phyloP scores from a whole-genome alignment of 768 basidiomycete species.

The Chalciporus pseudorubinellus region DNA sequence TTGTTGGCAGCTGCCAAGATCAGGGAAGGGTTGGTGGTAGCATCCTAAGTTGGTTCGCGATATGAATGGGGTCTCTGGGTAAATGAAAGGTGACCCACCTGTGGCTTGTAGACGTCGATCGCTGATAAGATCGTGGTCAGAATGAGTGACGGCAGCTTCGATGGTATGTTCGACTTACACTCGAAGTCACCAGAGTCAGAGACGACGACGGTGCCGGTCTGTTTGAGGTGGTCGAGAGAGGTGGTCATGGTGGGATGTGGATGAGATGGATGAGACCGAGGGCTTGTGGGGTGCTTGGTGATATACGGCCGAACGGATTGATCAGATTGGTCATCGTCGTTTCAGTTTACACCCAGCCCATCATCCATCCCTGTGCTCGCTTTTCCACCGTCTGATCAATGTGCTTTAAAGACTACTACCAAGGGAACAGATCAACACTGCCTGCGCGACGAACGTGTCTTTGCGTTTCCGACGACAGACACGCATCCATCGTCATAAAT shows the following conservation, averaged over 20 bases:
- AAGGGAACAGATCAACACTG: constrained; percentile 8
- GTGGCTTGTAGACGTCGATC: constrained; percentile 96
- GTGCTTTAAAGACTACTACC: background rate
- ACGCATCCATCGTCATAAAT: constrained; percentile 6
- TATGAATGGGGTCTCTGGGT: constrained; percentile 3
- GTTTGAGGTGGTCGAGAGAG: constrained; percentile 81
- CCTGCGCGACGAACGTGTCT: constrained; percentile 12
- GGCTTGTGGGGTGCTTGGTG: constrained; percentile 7
- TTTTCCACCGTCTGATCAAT: constrained; percentile 15
- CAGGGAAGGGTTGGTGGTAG: constrained; percentile 96
- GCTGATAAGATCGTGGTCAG: constrained; percentile 46
- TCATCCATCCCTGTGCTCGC: background rate
- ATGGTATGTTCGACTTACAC: constrained; percentile 39
- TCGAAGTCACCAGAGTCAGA: constrained; percentile 98
- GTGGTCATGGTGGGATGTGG: constrained; percentile 60
- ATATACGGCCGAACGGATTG: constrained; percentile 20
- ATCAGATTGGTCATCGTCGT: constrained; percentile 18
- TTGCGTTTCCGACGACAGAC: constrained; percentile 2
- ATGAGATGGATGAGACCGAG: constrained; percentile 1
- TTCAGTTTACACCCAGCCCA: background rate
- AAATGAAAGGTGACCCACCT: constrained; percentile 42
- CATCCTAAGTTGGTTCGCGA: constrained; percentile 57
- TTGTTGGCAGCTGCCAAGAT: constrained; percentile 94
- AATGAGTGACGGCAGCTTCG: constrained; percentile 24
- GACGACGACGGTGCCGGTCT: constrained; percentile 93